A percentile compares a stretch with the other conserved stretches of the same genome.
Conservation (phyloP, 2,329 filamentous ascomycete genomes). For the Rhexocercosporidium sp. region DNA sequence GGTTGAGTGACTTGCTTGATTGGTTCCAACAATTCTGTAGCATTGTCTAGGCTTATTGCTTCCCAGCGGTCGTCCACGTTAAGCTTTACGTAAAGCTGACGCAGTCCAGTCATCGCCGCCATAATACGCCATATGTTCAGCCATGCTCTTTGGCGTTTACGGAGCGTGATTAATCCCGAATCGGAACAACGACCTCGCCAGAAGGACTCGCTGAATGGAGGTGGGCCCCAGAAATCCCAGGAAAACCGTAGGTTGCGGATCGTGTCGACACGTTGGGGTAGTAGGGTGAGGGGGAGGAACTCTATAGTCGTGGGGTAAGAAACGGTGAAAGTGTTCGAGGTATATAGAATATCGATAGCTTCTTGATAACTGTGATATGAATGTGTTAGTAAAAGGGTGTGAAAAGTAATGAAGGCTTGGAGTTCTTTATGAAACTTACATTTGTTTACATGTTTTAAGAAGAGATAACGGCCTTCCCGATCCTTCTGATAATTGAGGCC, state of each 20-base stretch:
- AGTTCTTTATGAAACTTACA: slow-evolving; percentile 6
- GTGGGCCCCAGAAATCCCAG: slow-evolving; percentile 1
- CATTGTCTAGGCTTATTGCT: slow-evolving; percentile 4
- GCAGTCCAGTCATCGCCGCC: not conserved
- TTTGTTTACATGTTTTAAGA: slow-evolving; percentile 11
- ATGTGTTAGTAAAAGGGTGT: slow-evolving; percentile 2
- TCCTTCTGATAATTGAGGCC: slow-evolving; percentile 1
- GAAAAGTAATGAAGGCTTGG: not conserved
- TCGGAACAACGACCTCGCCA: not conserved
- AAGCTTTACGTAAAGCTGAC: slow-evolving; percentile 2
- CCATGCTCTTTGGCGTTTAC: slow-evolving; percentile 1
- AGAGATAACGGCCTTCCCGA: slow-evolving; percentile 5
- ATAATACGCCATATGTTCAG: slow-evolving; percentile 2
- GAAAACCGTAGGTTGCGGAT: slow-evolving; percentile 5
- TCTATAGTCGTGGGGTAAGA: not conserved
- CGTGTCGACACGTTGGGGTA: slow-evolving; percentile 5
- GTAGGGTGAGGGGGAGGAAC: not conserved
- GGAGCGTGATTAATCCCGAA: not conserved
- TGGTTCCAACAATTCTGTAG: slow-evolving; percentile 15
- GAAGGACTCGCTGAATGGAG: slow-evolving; percentile 1
- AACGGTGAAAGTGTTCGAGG: slow-evolving; percentile 5
- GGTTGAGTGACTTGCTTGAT: slow-evolving; percentile 18
- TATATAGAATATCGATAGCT: slow-evolving; percentile 8
- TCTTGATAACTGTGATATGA: slow-evolving; percentile 9
- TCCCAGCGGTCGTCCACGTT: not conserved